Base-by-base conservation (phyloP, 1,284 basidiomycete genomes). In the Puccinia novopanici region DNA sequence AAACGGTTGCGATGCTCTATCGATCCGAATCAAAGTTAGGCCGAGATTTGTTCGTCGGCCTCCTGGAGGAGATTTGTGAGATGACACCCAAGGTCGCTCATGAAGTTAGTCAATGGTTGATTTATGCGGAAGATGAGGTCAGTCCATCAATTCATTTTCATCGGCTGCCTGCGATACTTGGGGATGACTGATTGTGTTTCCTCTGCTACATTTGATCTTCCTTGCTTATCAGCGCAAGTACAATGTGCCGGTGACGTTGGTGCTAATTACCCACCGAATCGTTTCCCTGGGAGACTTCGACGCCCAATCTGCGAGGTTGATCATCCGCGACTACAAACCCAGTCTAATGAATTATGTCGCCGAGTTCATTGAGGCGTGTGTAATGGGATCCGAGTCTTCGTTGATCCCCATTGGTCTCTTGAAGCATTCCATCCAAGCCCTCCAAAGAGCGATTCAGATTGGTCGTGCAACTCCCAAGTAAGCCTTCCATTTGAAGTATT, bases 71-170 rank as follows among this genome's bases (percentile, higher is more conserved):
- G 82, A 88, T 99, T 30, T 99, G 97, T 86, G 91, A 91, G 82
- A 88, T 91, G 40, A 96, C 94, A 82, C 91, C 93, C 83, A 94
- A 97, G 84, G 95, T 98, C 63, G 93, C 93, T 27, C 94, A 94
- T 87, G 97, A 99, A 87, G 97, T 96, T 12, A 93, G 95, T 80
- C 94, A 92, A 17, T 99, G 97, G 97, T 88, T 99, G 74, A 88
- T 98, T 71, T 98, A 95, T 85, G 93, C 96, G 19, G 95, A 99
- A 85, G 97, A 99, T 86, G 93, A 96, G 87, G 77, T 80, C 8
- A 48, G 77, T 71, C 48, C 19, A 45, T 75, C 2, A 54, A 34
- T 50, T 15, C 24, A 27, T 24, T n/a, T 59, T 22, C 48, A 59
- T 80, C 55, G 22, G 19, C 24, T 55, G 37, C 30, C 95, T 98